Evolutionary conservation across 2,329 filamentous ascomycete genomes (phyloP).

Genomic region (Ceratocystis lukuohia): DNA sequence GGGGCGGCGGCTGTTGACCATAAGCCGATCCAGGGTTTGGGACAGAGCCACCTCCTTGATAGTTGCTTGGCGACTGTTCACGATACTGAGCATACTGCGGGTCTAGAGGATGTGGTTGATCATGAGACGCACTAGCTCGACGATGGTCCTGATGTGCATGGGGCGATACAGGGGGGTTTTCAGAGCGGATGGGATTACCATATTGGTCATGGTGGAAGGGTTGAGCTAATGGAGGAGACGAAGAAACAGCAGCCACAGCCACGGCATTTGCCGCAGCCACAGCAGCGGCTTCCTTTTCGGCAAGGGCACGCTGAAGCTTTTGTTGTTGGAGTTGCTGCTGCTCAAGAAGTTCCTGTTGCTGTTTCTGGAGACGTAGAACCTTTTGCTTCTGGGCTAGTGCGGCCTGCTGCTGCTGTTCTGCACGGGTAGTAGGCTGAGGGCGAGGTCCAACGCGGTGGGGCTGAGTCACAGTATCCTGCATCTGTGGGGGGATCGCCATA

Average conservation of each 20-base stretch:
- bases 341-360: slow-evolving; percentile 21
- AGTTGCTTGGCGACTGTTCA: not conserved
- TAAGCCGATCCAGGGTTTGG: not conserved
- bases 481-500: slow-evolving; percentile 18
- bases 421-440: slow-evolving; percentile 20
- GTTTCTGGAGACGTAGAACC: slow-evolving; percentile 25
- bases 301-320: slow-evolving; percentile 26
- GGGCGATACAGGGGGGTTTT: not conserved
- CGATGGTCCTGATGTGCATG: not conserved
- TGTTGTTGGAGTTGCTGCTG: slow-evolving; percentile 28
- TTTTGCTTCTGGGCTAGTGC: slow-evolving; percentile 23
- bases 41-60: not conserved
- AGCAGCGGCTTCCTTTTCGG: slow-evolving; percentile 24
- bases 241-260: slow-evolving; percentile 26
- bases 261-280: slow-evolving; percentile 26
- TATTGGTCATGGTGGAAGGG: not conserved
- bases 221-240: slow-evolving; percentile 20
- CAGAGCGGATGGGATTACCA: not conserved
- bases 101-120: not conserved
- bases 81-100: not conserved
- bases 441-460: slow-evolving; percentile 18
- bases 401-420: slow-evolving; percentile 17
- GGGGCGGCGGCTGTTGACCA: slow-evolving; percentile 20
- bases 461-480: slow-evolving; percentile 17
- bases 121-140: not conserved